Evolutionary conservation across 2,329 filamentous ascomycete species (phyloP), one percentile per base, ranked within the genome.

Genomic region (Penicillium sp.): DNA sequence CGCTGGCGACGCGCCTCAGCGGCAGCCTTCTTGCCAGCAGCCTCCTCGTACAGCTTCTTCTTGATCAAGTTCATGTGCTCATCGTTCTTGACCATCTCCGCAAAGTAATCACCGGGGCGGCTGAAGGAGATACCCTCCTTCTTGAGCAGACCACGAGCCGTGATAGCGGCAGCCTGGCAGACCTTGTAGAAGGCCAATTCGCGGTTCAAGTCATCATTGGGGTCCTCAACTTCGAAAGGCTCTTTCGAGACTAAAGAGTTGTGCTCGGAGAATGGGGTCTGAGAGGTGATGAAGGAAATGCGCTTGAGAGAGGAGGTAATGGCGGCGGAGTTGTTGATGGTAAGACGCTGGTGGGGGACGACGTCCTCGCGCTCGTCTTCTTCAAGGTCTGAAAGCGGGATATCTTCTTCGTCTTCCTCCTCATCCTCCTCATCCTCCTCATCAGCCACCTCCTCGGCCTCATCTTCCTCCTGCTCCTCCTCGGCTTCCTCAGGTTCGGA

Each of bases 31-130:
- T 96, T 96, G 56, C 85, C 81, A 10, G 93, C 89, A 0, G 93
- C 94, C 68, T 95, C 90, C 67, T 97, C 92, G 57, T 96, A 82
- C 66, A 97, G 79, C 81, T 95, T 95, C 67, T 87, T 85, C 81
- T 95, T 95, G 71, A 99, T 89, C 81, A 89, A 92, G 70, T 89
- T 89, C 94, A 99, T 99, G 74, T 96, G 94, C 66, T 95, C 93
- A 70, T 99, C 94, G 67, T 87, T 90, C 84, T 97, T 97, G 67
- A 96, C 87, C 92, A 97, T 99, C 80, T 99, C 94, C 42, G 94
- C 94, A 66, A 99, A 99, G 77, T 95, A 99, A 76, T 99, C 94
- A 51, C 84, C 86, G 3, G 94, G 94, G 9, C 94, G 84, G 26
- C 90, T 87, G 76, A 99, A 99, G 6, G 89, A 84, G 0, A 93